Base-by-base conservation (phyloP, 139 green algal genomes). In the Yamagishiella unicocca region DNA sequence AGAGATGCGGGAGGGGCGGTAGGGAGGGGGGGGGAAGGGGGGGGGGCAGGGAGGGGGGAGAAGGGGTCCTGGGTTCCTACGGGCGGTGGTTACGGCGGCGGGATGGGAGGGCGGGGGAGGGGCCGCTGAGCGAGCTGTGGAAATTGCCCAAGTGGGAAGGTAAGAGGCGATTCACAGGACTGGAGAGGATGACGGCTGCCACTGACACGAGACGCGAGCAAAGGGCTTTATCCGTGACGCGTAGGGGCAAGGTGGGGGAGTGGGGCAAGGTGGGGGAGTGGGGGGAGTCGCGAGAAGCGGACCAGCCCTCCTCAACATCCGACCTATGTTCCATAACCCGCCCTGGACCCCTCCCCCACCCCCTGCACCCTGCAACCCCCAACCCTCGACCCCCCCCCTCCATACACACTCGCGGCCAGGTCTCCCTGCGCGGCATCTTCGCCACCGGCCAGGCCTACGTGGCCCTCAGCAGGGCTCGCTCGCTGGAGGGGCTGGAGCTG, bases 381-480 rank as follows among this genome's bases (percentile, higher is more conserved):
- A 9, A 3, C 45, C 62, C 42, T 33, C 74, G 5, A 12, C 46
- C 74, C 12, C 43, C 17, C 43, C 78, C 21, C 58, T 8, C 50
- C 17, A 24, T 33, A 2, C 64, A 25, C 64, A 42, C 64, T 40
- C 64, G 3, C 29, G 64, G 29, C 29, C 87, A 91, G 80, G 82
- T 91, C 37, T 91, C 87, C 25, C 88, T 94, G 1, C 24, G 42
- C 33, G 72, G 84, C 53, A 85, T 89, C 37, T 97, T 97, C 83
- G 95, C 93, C 0, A 82, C 94, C 38, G 95, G 94, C 22, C 94
- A 97, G 90, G 93, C 93, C 29, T 98, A 98, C 82, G 95, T 98
- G 66, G 95, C 95, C 8, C 92, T 98, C 2, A 92, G 73, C n/a
- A 90, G 95, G 6, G 93, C 90, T 31, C 83, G 90, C 6, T 85